phyloP scores from a whole-genome alignment of 139 green algal genomes.

The Mesotaenium endlicherianum region DNA sequence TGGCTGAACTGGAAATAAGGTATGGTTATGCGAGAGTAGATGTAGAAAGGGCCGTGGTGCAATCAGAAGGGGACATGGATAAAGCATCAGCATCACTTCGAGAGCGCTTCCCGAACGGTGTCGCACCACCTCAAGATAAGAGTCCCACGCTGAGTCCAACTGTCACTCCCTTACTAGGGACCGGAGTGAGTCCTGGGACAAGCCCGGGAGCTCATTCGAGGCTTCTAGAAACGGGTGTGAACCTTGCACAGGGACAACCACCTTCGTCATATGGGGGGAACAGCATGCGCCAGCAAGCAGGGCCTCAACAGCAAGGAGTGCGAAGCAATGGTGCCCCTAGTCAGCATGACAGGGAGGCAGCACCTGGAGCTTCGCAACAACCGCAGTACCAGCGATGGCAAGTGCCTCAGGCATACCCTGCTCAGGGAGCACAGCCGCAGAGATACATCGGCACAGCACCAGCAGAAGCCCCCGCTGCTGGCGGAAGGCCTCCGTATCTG shows the following conservation, averaged over 20 bases:
- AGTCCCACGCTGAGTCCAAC: background rate
- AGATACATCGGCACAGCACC: conserved; percentile 7
- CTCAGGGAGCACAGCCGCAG: too few relatives aligned
- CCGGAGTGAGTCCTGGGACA: background rate
- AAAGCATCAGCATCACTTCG: conserved; percentile 27
- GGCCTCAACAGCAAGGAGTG: too few relatives aligned
- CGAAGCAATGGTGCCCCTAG: too few relatives aligned
- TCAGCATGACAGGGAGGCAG: too few relatives aligned
- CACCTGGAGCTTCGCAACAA: too few relatives aligned
- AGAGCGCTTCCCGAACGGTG: conserved; percentile 4
- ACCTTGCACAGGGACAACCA: background rate
- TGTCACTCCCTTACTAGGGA: background rate
- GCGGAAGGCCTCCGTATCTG: too few relatives aligned
- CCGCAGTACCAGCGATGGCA: too few relatives aligned
- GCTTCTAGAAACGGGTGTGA: conserved; percentile 1
- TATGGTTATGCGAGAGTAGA: conserved; percentile 33
- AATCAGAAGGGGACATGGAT: conserved; percentile 35
- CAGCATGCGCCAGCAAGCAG: too few relatives aligned
- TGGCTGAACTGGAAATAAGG: conserved; percentile 40
- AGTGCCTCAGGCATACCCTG: too few relatives aligned
- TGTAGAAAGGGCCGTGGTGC: conserved; percentile 35
- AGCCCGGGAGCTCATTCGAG: background rate
- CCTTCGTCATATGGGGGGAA: too few relatives aligned
- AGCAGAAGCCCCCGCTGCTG: too few relatives aligned
- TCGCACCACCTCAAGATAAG: background rate